These are phyloP conservation scores for Hanseniaspora clermontiae DNA, from an alignment of 805 yeast species.

Conservation along the genomic window DNA sequence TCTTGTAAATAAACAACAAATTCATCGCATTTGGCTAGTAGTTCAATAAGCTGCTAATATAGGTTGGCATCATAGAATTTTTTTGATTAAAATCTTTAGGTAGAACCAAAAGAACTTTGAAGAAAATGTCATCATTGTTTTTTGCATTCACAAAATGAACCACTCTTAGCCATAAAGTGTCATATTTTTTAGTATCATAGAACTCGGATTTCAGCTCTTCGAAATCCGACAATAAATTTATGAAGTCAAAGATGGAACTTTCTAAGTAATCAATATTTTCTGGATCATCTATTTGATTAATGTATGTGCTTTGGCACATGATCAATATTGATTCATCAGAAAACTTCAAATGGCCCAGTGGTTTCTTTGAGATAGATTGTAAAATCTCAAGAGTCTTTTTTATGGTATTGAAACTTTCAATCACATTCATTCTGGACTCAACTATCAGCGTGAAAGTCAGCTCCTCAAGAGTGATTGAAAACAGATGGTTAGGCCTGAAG, in stretches of 20 bases:
- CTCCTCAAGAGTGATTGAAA: background rate
- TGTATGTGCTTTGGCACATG: conserved; percentile 3
- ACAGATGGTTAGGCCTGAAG: background rate
- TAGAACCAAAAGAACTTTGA: background rate
- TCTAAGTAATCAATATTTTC: conserved; percentile 6
- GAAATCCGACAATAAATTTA: conserved; percentile 3
- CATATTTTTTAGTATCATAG: background rate
- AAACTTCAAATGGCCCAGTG: background rate
- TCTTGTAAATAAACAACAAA: too few relatives aligned
- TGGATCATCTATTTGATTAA: background rate
- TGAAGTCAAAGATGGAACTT: conserved; percentile 6
- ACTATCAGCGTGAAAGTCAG: background rate
- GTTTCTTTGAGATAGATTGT: background rate
- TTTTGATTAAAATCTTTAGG: background rate
- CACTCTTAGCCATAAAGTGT: conserved; percentile 8
- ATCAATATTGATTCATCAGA: conserved; percentile 3
- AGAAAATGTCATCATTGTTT: background rate
- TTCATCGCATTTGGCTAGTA: background rate
- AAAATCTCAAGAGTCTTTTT: background rate
- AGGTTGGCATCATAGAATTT: background rate
- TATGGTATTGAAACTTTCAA: conserved; percentile 2
- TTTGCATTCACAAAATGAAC: conserved; percentile 3
- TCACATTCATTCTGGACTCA: background rate
- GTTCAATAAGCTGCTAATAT: background rate
- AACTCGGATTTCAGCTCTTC: conserved; percentile 1